Evolutionary conservation across 164 flowering plant genomes (phyloP).

Genomic region (Stephania yunnanensis): DNA sequence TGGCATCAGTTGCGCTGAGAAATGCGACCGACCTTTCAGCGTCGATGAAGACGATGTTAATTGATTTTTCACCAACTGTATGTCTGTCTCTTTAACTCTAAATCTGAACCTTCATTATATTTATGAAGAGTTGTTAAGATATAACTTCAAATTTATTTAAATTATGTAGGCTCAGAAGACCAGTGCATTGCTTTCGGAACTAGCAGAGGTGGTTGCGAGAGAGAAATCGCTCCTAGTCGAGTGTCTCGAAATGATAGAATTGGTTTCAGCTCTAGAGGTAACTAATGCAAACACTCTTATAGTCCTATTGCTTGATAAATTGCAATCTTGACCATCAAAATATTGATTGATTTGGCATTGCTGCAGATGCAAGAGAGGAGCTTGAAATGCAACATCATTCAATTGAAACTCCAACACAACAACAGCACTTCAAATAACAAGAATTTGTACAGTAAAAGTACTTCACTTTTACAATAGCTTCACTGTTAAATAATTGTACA

Average conservation of each 20-base stretch:
- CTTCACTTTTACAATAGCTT: not conserved
- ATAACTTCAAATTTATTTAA: not conserved
- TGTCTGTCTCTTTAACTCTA: not conserved
- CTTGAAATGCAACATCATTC: constrained; percentile 37
- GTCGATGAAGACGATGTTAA: constrained; percentile 32
- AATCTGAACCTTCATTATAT: too few relatives aligned
- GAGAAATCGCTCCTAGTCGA: constrained; percentile 57
- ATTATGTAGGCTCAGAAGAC: constrained; percentile 37
- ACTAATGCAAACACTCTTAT: not conserved
- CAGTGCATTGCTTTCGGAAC: constrained; percentile 33
- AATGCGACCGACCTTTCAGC: constrained; percentile 44
- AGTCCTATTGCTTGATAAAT: not conserved
- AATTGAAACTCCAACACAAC: constrained; percentile 22
- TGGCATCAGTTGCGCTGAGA: constrained; percentile 30
- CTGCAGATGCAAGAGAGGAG: constrained; percentile 52
- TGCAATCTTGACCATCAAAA: not conserved
- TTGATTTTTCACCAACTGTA: constrained; percentile 37
- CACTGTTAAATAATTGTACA: not conserved
- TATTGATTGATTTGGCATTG: not conserved
- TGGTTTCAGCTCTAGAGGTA: constrained; percentile 48
- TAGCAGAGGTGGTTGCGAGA: constrained; percentile 52
- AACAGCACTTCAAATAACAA: not conserved
- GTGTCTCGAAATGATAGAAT: constrained; percentile 41
- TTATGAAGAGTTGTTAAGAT: too few relatives aligned
- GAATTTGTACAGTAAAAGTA: too few relatives aligned